These are phyloP conservation scores for Xylariaceae sp. DNA, from an alignment of 2,329 filamentous ascomycete species.

Conservation along the genomic window DNA sequence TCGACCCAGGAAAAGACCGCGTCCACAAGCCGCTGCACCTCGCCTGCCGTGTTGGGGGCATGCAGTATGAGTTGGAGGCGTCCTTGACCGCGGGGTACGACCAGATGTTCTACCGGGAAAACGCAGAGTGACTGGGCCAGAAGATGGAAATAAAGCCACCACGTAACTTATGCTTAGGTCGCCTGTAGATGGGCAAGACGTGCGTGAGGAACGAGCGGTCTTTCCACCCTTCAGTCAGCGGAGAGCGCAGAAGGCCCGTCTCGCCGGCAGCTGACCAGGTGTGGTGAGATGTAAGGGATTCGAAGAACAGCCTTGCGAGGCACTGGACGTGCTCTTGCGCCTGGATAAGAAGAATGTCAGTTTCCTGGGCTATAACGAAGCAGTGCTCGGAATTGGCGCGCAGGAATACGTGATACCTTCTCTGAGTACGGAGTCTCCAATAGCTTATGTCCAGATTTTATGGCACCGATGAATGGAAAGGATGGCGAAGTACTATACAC, in stretches of 20 bases:
- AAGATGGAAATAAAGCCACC: constrained; percentile 19
- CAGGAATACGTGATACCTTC: too few relatives aligned
- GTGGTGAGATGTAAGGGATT: constrained; percentile 14
- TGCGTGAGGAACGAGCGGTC: constrained; percentile 16
- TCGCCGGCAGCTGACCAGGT: constrained; percentile 17
- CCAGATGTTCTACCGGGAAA: constrained; percentile 29
- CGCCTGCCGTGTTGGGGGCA: constrained; percentile 29
- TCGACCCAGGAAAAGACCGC: constrained; percentile 24
- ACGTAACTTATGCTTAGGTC: constrained; percentile 15
- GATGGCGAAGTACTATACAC: constrained; percentile 35
- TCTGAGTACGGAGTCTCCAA: constrained; percentile 27
- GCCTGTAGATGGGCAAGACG: constrained; percentile 21
- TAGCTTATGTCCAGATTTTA: constrained; percentile 25
- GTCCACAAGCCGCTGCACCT: constrained; percentile 25
- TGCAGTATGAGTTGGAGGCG: constrained; percentile 34
- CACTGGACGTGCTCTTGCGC: constrained; percentile 14
- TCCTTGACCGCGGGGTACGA: constrained; percentile 30
- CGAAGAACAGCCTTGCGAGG: constrained; percentile 19
- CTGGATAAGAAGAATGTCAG: too few relatives aligned
- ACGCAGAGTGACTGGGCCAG: constrained; percentile 9
- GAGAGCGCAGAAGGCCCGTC: constrained; percentile 20
- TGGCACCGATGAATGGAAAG: constrained; percentile 31
- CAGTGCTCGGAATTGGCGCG: too few relatives aligned
- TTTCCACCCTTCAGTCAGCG: constrained; percentile 21
- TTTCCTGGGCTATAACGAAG: too few relatives aligned